phyloP scores from a whole-genome alignment of 2,329 filamentous ascomycete species.

The Metarhizium sp. region DNA sequence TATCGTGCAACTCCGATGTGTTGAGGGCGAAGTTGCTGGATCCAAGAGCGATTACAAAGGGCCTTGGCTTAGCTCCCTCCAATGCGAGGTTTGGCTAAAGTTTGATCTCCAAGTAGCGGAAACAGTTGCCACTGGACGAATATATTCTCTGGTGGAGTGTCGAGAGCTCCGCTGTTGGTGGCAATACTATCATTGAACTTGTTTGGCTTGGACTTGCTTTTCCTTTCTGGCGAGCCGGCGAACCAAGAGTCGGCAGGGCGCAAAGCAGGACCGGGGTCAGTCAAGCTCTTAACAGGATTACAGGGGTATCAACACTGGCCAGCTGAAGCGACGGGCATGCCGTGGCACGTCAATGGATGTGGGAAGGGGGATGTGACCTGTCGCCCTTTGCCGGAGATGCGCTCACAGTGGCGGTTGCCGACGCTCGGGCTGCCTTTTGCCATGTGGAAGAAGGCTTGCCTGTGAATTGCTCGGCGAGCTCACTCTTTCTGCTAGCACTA shows the following conservation, averaged over 20 bases:
- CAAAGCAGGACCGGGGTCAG: no score
- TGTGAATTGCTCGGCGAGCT: not conserved
- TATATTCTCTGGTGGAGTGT: not conserved
- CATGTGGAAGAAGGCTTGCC: not conserved
- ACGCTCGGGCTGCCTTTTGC: not conserved
- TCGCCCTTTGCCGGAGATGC: not conserved
- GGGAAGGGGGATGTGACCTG: not conserved
- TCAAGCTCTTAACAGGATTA: not conserved
- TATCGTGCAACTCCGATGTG: no score
- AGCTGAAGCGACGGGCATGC: constrained; percentile 4
- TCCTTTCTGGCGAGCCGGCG: not conserved
- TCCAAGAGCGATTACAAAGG: no score
- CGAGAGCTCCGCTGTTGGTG: not conserved
- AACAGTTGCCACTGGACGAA: no score
- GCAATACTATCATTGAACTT: not conserved
- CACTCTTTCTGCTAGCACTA: not conserved
- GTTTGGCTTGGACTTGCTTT: not conserved
- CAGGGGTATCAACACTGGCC: constrained; percentile 1
- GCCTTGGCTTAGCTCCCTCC: no score
- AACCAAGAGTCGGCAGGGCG: constrained; percentile 6
- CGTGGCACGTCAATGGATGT: not conserved
- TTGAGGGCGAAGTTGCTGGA: no score
- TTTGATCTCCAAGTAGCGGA: no score
- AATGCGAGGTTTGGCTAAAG: no score
- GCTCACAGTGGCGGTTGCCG: not conserved